Base-by-base conservation (phyloP, 768 basidiomycete genomes). In the Cystobasidium tubakii region DNA sequence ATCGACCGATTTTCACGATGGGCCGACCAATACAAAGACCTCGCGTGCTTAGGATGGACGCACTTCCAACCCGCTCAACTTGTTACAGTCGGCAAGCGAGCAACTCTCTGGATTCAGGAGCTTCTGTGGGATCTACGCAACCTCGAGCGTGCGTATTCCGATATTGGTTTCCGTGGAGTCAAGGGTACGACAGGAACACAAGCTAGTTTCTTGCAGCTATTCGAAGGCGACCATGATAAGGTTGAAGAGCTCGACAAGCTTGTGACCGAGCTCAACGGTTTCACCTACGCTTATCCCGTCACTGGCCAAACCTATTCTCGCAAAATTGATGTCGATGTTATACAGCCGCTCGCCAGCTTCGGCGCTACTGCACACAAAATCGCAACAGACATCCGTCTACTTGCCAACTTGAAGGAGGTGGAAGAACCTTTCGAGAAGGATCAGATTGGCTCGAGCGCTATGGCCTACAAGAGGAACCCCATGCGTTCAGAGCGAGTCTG, bases 161-260 rank as follows among this genome's bases (percentile, higher is more conserved):
- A 98, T 81, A 82, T 99, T 63, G 95, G 96, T 2, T 98, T 99
- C 85, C 87, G 96, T 69, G 96, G 96, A 57, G 96, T 95, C 65
- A 99, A 99, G 82, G 96, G 96, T n/a, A 98, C 96, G 0, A 99
- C 96, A 0, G 96, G 96, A 10, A 98, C 96, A 0, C 96, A 98
- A 81, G 96, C 91, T 1, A 92, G 90, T 77, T 99, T 98, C 84
- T 84, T 98, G 70, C 84, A 92, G 0, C 84, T 99, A 36, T 98
- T 99, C 79, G 90, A 97, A 74, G 94, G 94, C 0, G 89, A 97
- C 80, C 94, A 99, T 81, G 87, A 87, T 75, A 98, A 98, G 85
- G 95, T 98, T 29, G 89, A 93, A 80, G 85, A 88, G 39, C 87
- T 99, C 44, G 96, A 98, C 81, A 84, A 84, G 74, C 86, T 88